Evolutionary conservation across 495 filamentous ascomycete species (phyloP).

Genomic region (Neurospora sp.): DNA sequence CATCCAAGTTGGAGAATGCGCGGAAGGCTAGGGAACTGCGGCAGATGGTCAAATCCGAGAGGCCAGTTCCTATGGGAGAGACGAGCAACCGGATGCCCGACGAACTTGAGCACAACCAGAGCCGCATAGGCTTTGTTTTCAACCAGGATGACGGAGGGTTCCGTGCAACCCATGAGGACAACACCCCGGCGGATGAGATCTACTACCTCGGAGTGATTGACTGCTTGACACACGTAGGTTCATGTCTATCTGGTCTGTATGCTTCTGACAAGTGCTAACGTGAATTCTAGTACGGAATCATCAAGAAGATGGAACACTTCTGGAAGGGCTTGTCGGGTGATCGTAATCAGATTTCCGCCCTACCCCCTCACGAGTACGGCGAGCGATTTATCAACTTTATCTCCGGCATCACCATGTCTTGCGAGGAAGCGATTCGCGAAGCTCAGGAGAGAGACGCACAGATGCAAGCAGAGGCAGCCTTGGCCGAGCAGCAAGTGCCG

Average conservation of each 20-base stretch:
- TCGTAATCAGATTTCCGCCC: slow-evolving; percentile 78
- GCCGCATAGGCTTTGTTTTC: slow-evolving; percentile 52
- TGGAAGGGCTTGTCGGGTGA: slow-evolving; percentile 82
- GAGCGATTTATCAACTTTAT: slow-evolving; percentile 94
- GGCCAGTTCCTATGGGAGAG: slow-evolving; percentile 82
- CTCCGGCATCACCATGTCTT: slow-evolving; percentile 75
- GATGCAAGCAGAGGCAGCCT: slow-evolving; percentile 27
- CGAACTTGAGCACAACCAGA: slow-evolving; percentile 55
- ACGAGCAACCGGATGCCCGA: slow-evolving; percentile 81
- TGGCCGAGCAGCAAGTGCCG: slow-evolving; percentile 18
- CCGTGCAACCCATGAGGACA: slow-evolving; percentile 84
- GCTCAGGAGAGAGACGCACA: slow-evolving; percentile 40
- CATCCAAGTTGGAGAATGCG: slow-evolving; percentile 86
- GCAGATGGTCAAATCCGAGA: slow-evolving; percentile 84
- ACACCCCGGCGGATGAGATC: slow-evolving; percentile 75
- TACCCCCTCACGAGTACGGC: slow-evolving; percentile 86
- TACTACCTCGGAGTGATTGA: slow-evolving; percentile 98
- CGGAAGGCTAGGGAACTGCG: slow-evolving; percentile 86
- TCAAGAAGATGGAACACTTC: slow-evolving; percentile 86
- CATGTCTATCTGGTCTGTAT: not conserved
- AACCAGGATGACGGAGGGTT: slow-evolving; percentile 93
- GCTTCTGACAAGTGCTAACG: slow-evolving; percentile 21
- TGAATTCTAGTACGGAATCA: slow-evolving; percentile 58
- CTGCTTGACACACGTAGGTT: slow-evolving; percentile 84
- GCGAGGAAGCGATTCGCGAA: slow-evolving; percentile 65